phyloP scores from a whole-genome alignment of 441 rosid species.

The Brassica balearica region DNA sequence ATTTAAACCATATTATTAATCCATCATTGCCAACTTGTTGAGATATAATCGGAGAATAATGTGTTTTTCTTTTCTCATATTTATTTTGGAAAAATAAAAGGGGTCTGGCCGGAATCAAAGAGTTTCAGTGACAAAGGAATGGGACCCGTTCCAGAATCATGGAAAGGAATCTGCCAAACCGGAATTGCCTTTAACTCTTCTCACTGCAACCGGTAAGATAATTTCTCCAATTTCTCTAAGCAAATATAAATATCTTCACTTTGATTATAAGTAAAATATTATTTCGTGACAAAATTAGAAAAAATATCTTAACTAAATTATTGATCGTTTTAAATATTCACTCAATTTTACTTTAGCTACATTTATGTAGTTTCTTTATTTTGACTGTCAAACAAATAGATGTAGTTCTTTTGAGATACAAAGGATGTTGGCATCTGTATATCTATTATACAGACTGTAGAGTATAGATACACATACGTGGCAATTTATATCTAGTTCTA shows the following conservation, averaged over 20 bases:
- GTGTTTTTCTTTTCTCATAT: background rate
- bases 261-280: background rate
- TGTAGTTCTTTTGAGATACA: slow-evolving; percentile 8
- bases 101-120: slow-evolving; percentile 90
- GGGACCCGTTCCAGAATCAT: slow-evolving; percentile 75
- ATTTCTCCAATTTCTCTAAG: background rate
- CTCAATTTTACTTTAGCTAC: background rate
- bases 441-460: background rate
- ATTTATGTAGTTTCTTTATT: slow-evolving; percentile 5
- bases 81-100: slow-evolving; percentile 40
- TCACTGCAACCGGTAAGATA: slow-evolving; percentile 68
- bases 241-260: slow-evolving; percentile 15
- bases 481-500: background rate
- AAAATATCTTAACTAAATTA: background rate
- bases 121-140: slow-evolving; percentile 79
- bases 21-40: slow-evolving; percentile 13
- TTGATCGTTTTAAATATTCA: background rate
- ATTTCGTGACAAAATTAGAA: background rate
- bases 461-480: slow-evolving; percentile 3
- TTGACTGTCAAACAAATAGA: background rate
- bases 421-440: slow-evolving; percentile 8
- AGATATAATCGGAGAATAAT: background rate
- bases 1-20: slow-evolving; percentile 1
- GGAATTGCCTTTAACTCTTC: slow-evolving; percentile 67
- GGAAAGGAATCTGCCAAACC: slow-evolving; percentile 84